Evolutionary conservation across 805 yeast genomes (phyloP), one percentile per base, ranked within the genome.

Genomic region (Kuraishia hungarica): DNA sequence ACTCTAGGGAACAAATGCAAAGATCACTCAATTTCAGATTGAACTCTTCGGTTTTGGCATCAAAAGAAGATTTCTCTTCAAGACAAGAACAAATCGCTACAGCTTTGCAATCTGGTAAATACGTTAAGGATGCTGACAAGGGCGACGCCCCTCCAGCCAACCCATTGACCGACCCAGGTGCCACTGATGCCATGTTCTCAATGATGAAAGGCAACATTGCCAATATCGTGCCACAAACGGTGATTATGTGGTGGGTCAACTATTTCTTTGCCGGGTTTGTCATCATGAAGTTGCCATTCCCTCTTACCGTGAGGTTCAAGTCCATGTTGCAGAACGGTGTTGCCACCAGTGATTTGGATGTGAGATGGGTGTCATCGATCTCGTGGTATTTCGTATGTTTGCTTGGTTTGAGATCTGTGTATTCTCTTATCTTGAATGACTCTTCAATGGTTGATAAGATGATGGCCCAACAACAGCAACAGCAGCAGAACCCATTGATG

Each of bases 331-430:
- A 94, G 70, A 82, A 81, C 28, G 96, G 97, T 7, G 86, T 94
- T 15, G 79, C 77, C 56, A 91, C 98, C 0, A 78, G 85, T 1
- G 96, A 93, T 63, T 74, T 94, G 56, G 94, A 92, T 65, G 97
- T 86, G 8, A 75, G 96, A 26, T 94, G 96, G 83, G 98, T 94
- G 19, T 86, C 94, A 43, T 84, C 97, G 2, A 86, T 94, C 21
- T 90, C 97, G 4, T 94, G 98, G 98, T 94, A 93, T 68, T 89
- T 94, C 67, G 87, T 93, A 54, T 88, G 90, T 55, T 80, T 90
- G 58, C 69, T 92, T 53, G 98, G 98, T 28, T 77, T 94, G 57
- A 81, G 82, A 60, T 87, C 97, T 0, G 84, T 94, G 1, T 87
- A 86, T 67, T 79, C 87, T 46, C 76, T 93, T 54, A 59, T 91